Evolutionary conservation across 495 filamentous ascomycete species (phyloP).

Genomic region (Neurospora sp.): DNA sequence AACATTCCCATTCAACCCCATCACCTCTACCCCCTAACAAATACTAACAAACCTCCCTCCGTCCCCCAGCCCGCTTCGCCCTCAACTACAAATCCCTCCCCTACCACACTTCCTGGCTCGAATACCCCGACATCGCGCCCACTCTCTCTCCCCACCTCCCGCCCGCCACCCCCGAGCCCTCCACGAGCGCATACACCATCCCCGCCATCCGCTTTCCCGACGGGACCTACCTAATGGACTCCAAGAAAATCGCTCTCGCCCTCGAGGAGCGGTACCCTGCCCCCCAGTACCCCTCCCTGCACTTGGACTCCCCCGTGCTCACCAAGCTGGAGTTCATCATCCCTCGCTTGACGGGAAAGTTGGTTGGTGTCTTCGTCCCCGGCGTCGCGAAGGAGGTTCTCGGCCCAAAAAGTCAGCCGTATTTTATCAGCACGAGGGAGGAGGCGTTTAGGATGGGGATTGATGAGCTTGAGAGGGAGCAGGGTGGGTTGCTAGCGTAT

Average conservation of each 20-base stretch:
- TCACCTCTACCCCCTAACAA: not conserved
- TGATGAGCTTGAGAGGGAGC: constrained; percentile 12
- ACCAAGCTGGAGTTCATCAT: constrained; percentile 21
- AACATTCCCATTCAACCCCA: not conserved
- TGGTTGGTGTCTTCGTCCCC: constrained; percentile 25
- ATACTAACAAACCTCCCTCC: not conserved
- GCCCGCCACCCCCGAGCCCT: constrained; percentile 18
- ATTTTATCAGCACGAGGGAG: constrained; percentile 36
- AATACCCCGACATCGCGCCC: constrained; percentile 51
- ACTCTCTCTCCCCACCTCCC: constrained; percentile 1
- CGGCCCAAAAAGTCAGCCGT: constrained; percentile 24
- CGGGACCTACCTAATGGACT: constrained; percentile 47
- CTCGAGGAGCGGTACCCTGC: constrained; percentile 45
- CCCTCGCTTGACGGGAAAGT: not conserved
- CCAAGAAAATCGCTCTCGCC: constrained; percentile 36
- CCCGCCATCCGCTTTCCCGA: constrained; percentile 43
- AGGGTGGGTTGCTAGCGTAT: constrained; percentile 9
- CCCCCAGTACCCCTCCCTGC: constrained; percentile 29
- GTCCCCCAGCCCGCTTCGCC: constrained; percentile 33
- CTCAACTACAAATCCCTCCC: constrained; percentile 54
- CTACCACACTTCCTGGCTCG: constrained; percentile 54
- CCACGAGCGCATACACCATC: constrained; percentile 37
- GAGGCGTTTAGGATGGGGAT: constrained; percentile 33
- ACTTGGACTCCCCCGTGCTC: constrained; percentile 37
- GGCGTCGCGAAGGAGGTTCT: constrained; percentile 30